Conservation (phyloP, 2,329 filamentous ascomycete genomes). For the Phialemoniopsis sp. region DNA sequence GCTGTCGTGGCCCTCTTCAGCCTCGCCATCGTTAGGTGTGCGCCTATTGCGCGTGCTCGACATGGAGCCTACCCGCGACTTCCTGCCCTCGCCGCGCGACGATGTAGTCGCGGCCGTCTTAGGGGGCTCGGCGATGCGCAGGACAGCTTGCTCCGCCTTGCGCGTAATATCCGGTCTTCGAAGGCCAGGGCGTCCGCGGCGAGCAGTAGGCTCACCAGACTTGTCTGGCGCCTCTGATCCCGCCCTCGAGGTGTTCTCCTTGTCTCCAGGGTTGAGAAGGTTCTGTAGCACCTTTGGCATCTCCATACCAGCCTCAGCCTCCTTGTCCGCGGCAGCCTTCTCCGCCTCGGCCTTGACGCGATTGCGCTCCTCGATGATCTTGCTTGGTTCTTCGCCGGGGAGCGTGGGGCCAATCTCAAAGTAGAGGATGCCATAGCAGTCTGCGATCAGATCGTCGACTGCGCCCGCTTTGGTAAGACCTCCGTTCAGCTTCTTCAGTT, state of each 20-base stretch:
- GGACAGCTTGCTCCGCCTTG: slow-evolving; percentile 56
- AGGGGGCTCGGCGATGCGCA: slow-evolving; percentile 41
- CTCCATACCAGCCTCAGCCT: slow-evolving; percentile 18
- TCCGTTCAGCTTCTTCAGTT: slow-evolving; percentile 71
- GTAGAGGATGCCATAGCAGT: slow-evolving; percentile 80
- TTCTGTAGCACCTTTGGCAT: slow-evolving; percentile 13
- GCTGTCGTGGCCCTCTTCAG: slow-evolving; percentile 13
- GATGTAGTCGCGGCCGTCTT: slow-evolving; percentile 1
- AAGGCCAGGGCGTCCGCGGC: slow-evolving; percentile 39
- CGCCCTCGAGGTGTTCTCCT: slow-evolving; percentile 8
- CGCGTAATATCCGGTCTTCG: slow-evolving; percentile 55
- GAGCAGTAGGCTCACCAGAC: slow-evolving; percentile 24
- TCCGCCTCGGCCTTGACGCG: slow-evolving; percentile 33
- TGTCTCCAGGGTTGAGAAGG: slow-evolving; percentile 4
- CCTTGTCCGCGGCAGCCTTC: slow-evolving; percentile 20
- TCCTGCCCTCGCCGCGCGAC: slow-evolving; percentile 15
- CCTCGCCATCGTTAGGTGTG: slow-evolving; percentile 20
- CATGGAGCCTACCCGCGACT: slow-evolving; percentile 45
- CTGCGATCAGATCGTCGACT: slow-evolving; percentile 91
- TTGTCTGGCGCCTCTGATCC: slow-evolving; percentile 20
- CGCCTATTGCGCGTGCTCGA: slow-evolving; percentile 43
- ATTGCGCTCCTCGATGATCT: slow-evolving; percentile 39
- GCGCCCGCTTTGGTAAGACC: slow-evolving; percentile 79
- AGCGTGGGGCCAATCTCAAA: slow-evolving; percentile 59
- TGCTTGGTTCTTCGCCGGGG: slow-evolving; percentile 42